Percentiles rank a stretch among this genome's conserved stretches.
Evolutionary conservation across 148 eudicot genomes (phyloP).

Genomic region (Amaranthus hypochondriacus): DNA sequence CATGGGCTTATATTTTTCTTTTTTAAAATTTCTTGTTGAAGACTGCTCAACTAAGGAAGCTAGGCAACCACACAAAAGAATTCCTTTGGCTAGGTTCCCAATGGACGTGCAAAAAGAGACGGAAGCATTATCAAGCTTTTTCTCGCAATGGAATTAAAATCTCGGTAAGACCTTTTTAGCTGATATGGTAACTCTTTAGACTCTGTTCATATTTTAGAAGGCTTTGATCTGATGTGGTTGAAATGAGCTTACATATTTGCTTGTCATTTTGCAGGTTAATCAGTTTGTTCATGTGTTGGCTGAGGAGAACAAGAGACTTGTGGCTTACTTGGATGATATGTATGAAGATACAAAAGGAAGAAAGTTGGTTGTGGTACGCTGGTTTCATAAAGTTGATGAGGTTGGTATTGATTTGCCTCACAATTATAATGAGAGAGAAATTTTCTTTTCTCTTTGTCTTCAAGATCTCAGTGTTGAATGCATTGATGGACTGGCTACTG

Average conservation of each 20-base stretch:
- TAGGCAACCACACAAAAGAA: slow-evolving; percentile 27
- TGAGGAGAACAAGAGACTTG: slow-evolving; percentile 63
- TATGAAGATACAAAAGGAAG: slow-evolving; percentile 76
- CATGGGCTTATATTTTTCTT: neutral
- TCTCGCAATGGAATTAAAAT: slow-evolving; percentile 59
- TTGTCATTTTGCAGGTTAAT: slow-evolving; percentile 39
- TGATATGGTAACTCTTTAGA: neutral
- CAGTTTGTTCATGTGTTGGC: slow-evolving; percentile 81
- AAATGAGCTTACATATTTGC: neutral
- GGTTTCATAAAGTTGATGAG: slow-evolving; percentile 98
- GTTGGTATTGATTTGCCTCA: slow-evolving; percentile 80
- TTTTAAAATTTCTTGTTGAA: slow-evolving; percentile 10
- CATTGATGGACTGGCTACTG: slow-evolving; percentile 80
- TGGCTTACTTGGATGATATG: slow-evolving; percentile 82
- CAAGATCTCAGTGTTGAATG: slow-evolving; percentile 91
- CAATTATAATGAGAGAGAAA: slow-evolving; percentile 74
- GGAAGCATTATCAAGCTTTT: slow-evolving; percentile 59
- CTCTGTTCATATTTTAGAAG: neutral
- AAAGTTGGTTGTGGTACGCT: slow-evolving; percentile 90
- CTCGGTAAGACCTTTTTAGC: slow-evolving; percentile 33
- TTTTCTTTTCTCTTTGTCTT: slow-evolving; percentile 91
- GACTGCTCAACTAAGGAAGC: slow-evolving; percentile 37
- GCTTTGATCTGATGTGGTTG: neutral
- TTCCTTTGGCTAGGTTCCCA: slow-evolving; percentile 64
- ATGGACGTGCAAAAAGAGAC: slow-evolving; percentile 62